Conservation (phyloP, 768 basidiomycete species). For the Trametes maxima region DNA sequence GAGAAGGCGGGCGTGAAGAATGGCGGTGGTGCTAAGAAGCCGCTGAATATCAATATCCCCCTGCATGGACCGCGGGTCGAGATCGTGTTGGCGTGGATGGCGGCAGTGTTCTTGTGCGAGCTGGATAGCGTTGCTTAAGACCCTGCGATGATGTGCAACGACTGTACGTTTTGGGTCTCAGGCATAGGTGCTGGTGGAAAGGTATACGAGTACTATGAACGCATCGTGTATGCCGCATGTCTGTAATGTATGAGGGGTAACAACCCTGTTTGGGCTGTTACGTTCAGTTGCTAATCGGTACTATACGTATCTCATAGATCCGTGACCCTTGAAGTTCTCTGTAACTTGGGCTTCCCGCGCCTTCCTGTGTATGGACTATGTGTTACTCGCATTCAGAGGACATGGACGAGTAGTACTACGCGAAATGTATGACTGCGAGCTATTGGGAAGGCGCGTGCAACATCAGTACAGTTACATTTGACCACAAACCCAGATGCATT, state of each 20-base stretch:
- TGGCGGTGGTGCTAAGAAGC: slow-evolving; percentile 43
- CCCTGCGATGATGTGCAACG: neutral
- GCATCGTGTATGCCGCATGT: neutral
- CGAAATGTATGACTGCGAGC: no score
- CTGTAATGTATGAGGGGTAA: no score
- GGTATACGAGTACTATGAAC: no score
- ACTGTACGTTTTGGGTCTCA: neutral
- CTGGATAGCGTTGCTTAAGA: slow-evolving; percentile 48
- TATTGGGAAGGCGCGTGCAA: neutral
- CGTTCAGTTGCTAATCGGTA: no score
- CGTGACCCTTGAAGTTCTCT: no score
- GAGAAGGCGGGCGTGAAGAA: slow-evolving; percentile 48
- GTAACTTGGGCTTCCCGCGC: no score
- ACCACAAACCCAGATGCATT: neutral
- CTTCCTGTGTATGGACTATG: no score
- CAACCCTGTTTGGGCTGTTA: no score
- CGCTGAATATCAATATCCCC: slow-evolving; percentile 74
- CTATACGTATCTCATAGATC: no score
- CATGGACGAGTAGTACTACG: no score
- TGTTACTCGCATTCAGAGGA: no score
- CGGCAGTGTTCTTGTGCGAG: slow-evolving; percentile 76
- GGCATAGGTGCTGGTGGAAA: no score
- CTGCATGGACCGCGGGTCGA: slow-evolving; percentile 87
- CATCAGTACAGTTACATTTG: neutral
- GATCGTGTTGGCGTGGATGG: slow-evolving; percentile 83